Conservation (phyloP, 768 basidiomycete species). For the Xerocomellus chrysenteron region DNA sequence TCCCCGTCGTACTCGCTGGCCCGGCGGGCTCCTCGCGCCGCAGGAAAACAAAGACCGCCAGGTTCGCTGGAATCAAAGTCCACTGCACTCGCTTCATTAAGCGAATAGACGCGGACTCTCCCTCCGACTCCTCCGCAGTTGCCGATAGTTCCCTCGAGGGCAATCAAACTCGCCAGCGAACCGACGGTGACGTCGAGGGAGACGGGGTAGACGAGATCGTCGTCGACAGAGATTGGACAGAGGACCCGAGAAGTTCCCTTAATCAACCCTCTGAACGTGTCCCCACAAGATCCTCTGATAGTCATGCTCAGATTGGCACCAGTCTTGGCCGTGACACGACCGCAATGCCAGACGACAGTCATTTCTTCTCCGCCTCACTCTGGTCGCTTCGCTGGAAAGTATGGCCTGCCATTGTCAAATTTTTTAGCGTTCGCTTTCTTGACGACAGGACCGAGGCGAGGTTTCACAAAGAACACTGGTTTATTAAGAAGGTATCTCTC, state of each 20-base stretch:
- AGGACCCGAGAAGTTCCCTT: constrained; percentile 53
- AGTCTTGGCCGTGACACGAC: constrained; percentile 40
- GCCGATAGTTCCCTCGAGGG: constrained; percentile 49
- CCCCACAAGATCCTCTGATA: constrained; percentile 51
- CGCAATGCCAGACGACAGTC: constrained; percentile 36
- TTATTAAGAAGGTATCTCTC: constrained; percentile 51
- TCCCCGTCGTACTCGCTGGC: constrained; percentile 40
- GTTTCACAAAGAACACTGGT: constrained; percentile 70
- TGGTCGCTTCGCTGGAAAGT: constrained; percentile 55
- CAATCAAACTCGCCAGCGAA: constrained; percentile 30
- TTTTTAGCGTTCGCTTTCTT: constrained; percentile 61
- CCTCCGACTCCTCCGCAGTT: constrained; percentile 52
- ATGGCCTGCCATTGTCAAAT: constrained; percentile 53
- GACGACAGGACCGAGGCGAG: constrained; percentile 55
- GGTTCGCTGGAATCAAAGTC: constrained; percentile 38
- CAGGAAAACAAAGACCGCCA: constrained; percentile 38
- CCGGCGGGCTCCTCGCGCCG: constrained; percentile 21
- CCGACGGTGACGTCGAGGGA: constrained; percentile 32
- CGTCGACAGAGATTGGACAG: constrained; percentile 70
- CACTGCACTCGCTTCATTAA: constrained; percentile 54
- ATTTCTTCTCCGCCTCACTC: constrained; percentile 32
- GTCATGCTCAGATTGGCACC: constrained; percentile 34
- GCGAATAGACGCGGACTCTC: constrained; percentile 56
- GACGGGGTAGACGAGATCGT: constrained; percentile 68
- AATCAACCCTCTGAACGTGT: constrained; percentile 52